Percentiles rank a stretch among this genome's conserved stretches.
These are phyloP conservation scores for Ophidiomyces ophidiicola DNA, from an alignment of 2,329 filamentous ascomycete genomes.

Conservation along the genomic window DNA sequence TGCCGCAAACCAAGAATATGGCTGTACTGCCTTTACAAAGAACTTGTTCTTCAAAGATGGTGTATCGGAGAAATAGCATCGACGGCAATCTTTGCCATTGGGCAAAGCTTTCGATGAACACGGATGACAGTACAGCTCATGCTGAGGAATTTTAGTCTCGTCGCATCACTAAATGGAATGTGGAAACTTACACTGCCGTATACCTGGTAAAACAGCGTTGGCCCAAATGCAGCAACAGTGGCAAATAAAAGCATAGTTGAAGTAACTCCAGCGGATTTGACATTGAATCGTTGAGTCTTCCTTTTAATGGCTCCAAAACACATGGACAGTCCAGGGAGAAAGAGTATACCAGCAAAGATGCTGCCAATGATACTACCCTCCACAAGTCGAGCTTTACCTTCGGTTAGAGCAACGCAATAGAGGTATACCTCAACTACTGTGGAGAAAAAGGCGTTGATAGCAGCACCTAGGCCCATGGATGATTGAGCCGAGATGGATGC, in stretches of 20 bases:
- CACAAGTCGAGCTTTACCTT: constrained; percentile 85
- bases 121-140: constrained; percentile 73
- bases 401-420: constrained; percentile 83
- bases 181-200: constrained; percentile 63
- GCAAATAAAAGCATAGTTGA: constrained; percentile 97
- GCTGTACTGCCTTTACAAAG: constrained; percentile 78
- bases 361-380: constrained; percentile 96
- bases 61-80: constrained; percentile 85
- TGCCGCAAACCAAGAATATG: constrained; percentile 85
- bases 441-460: constrained; percentile 96
- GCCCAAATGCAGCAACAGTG: constrained; percentile 86
- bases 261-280: constrained; percentile 87
- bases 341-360: constrained; percentile 91
- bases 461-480: constrained; percentile 93
- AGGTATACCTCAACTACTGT: constrained; percentile 96
- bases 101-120: constrained; percentile 38
- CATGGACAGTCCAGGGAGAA: constrained; percentile 92
- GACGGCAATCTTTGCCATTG: constrained; percentile 57
- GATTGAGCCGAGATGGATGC: constrained; percentile 97
- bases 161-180: not conserved
- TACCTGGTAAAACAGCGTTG: constrained; percentile 95
- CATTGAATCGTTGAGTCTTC: constrained; percentile 97
- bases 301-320: constrained; percentile 96
- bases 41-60: constrained; percentile 78
- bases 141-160: constrained; percentile 40